Base-by-base conservation (phyloP, 1,139 yeast genomes). In the Kluyveromyces marxianus region DNA sequence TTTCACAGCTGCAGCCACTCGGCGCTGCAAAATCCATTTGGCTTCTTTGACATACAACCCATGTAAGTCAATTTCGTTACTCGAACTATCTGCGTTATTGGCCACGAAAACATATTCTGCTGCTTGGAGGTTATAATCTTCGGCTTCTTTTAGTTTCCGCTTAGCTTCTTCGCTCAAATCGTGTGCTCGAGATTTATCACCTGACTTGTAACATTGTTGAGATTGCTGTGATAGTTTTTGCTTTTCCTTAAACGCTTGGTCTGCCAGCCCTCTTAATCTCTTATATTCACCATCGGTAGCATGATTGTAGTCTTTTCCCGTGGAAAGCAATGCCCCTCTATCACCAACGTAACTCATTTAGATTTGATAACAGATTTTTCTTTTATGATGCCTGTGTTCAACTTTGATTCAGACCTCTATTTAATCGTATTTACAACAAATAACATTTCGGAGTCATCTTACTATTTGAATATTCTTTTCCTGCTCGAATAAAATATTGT, bases 21-120 rank as follows among this genome's bases (percentile, higher is more conserved):
- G 74, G 50, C 76, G 77, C 56, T 83, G 86, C 54, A 90, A 71
- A 44, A 84, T 78, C 62, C 77, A 83, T 51, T 80, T 79, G 3
- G 97, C 97, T 68, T 92, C 97, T 63, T 83, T 84, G 33, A 90
- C 95, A 55, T 74, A 89, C 35, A 92, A 71, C 0, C 98, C 98
- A 64, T 92, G 98, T 49, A 92, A 72, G 66, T 92, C 97, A 52
- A 92, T 88, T 66, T 92, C 97, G 62, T 88, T 86, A 21, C 74
- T 74, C 31, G 77, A 81, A 31, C 94, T 82, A 60, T 89, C 97
- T 32, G 87, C 77, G 60, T 92, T 92, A 63, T 92, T 92, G 55
- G 85, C 92, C 41, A 83, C 71, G 62, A 90, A 90, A 2, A 89
- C 97, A 62, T 83, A 90, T 61, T 81, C 90, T 0, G 97, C 97